Base-by-base conservation (phyloP, 345 rosid species). In the Pugionium cornutum region DNA sequence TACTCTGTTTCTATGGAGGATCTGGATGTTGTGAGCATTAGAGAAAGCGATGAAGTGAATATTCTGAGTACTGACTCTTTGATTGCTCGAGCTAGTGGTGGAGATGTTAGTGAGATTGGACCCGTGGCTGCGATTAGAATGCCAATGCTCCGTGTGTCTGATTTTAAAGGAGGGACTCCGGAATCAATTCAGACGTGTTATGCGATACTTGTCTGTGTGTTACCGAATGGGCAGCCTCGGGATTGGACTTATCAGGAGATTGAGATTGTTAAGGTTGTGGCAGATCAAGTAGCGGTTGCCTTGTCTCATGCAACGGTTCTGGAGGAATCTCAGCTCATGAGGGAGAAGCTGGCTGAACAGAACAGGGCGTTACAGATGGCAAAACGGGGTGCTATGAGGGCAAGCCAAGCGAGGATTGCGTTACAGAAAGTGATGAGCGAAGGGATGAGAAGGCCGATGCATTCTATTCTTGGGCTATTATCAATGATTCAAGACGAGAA, bases 251-350 rank as follows among this genome's bases (percentile, higher is more conserved):
- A 77, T 68, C 91, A 83, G 69, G 99, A 90, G 60, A 63, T 84
- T 6, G 99, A 90, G 82, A 94, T 94, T 70, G 81, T 90, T 41
- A 82, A 94, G 64, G 99, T 88, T 54, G 99, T 94, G 26, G 99
- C 99, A 2, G 97, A 86, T 76, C 99, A 94, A 78, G 97, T 94
- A 34, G 90, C 97, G 3, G 97, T 94, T 71, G 99, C 99, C 30
- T 82, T 94, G 62, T 91, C 97, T 68, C 99, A 94, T 69, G 96
- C 99, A 9, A 95, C 96, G 10, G 85, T 90, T 71, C 92, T 94
- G 11, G 99, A 94, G 58, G 99, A 94, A 64, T 94, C 99, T 32
- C 97, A 90, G 67, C 80, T 78, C 4, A 94, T 94, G 96, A 94
- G 97, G 75, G 95, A 88, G 74, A 81, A 88, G 74, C 72, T 94